Percentiles rank a stretch among this genome's conserved stretches.
Evolutionary conservation across 257 asterid genomes (phyloP).

Genomic region (Verbena officinalis): DNA sequence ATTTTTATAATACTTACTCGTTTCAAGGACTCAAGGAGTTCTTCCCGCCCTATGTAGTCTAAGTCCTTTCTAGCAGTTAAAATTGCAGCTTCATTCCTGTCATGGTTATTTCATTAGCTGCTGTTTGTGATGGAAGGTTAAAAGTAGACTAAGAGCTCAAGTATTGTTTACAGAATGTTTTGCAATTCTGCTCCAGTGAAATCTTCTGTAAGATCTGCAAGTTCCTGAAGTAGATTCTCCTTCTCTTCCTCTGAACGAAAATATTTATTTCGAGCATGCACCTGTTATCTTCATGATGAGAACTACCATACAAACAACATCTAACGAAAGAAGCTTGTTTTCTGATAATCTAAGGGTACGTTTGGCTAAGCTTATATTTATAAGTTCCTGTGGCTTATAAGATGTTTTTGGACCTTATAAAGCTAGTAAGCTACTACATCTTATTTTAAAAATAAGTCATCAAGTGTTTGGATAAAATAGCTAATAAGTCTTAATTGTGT

Average conservation of each 20-base stretch:
- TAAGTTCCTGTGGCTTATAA: no score
- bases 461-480: no score
- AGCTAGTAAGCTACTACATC: no score
- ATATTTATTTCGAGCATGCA: constrained; percentile 95
- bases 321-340: not conserved
- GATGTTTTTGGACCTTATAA: no score
- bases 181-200: constrained; percentile 98
- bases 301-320: constrained; percentile 24
- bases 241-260: constrained; percentile 93
- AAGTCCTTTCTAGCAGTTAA: constrained; percentile 90
- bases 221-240: constrained; percentile 80
- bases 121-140: constrained; percentile 26
- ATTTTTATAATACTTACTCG: constrained; percentile 58
- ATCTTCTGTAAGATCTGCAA: constrained; percentile 84
- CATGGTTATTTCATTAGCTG: constrained; percentile 38
- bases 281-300: constrained; percentile 50
- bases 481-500: no score
- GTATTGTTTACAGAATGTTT: constrained; percentile 72
- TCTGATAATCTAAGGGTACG: not conserved
- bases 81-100: constrained; percentile 99
- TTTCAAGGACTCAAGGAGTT: constrained; percentile 96
- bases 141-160: constrained; percentile 21
- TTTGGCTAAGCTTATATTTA: no score
- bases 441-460: no score
- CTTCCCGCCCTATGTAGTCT: constrained; percentile 90